phyloP scores from a whole-genome alignment of 352 stramenopile genomes.

The Stramenopiles sp. region DNA sequence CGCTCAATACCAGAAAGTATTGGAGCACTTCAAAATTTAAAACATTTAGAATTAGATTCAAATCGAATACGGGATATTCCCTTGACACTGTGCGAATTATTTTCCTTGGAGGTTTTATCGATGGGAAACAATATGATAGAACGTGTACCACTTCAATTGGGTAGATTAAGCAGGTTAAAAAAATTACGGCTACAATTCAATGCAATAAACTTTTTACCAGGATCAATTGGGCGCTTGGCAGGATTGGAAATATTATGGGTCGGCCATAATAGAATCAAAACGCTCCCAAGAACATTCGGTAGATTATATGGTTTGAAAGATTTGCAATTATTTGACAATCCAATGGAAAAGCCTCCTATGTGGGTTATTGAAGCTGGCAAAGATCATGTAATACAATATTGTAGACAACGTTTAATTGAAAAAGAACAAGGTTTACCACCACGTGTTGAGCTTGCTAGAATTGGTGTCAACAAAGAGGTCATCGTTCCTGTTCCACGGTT shows the following conservation, averaged over 20 bases:
- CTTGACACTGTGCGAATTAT: neutral
- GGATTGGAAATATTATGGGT: neutral
- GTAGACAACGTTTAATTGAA: neutral
- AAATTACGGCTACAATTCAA: neutral
- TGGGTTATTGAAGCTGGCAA: neutral
- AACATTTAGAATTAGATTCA: neutral
- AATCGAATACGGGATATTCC: neutral
- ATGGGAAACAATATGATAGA: neutral
- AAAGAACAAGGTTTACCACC: neutral
- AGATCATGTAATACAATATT: neutral
- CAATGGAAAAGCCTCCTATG: neutral
- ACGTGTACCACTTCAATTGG: neutral
- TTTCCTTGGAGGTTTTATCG: neutral
- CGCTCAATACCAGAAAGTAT: neutral
- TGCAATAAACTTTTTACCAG: neutral
- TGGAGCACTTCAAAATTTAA: neutral
- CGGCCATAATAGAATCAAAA: neutral
- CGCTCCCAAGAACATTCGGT: neutral
- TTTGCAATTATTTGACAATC: neutral
- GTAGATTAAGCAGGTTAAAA: neutral
- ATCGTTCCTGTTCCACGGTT: neutral
- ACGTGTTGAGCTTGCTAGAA: neutral
- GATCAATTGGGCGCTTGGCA: neutral
- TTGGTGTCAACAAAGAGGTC: neutral
- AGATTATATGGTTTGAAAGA: neutral